Evolutionary conservation across 2,329 filamentous ascomycete genomes (phyloP).

Genomic region (Cladosporium colombiae): DNA sequence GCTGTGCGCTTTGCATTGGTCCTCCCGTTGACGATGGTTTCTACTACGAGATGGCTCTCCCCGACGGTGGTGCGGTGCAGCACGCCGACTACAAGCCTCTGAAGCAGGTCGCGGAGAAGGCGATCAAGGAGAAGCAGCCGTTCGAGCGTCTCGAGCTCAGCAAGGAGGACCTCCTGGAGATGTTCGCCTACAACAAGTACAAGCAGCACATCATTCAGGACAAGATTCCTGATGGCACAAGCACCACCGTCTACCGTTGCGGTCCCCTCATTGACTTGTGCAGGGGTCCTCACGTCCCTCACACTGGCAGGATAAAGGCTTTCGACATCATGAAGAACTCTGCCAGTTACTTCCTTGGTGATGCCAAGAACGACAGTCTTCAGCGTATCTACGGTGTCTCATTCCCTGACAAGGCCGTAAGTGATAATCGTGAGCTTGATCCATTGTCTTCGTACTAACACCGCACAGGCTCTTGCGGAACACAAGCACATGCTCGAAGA

Average conservation of each 20-base stretch:
- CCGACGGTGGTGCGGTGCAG: slow-evolving; percentile 69
- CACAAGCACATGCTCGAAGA: slow-evolving; percentile 96
- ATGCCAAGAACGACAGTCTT: slow-evolving; percentile 89
- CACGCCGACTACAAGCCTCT: slow-evolving; percentile 80
- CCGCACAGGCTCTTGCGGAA: slow-evolving; percentile 61
- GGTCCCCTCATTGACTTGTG: slow-evolving; percentile 94
- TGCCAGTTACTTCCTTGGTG: slow-evolving; percentile 88
- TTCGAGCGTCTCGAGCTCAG: slow-evolving; percentile 88
- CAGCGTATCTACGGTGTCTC: slow-evolving; percentile 97
- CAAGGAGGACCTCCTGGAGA: slow-evolving; percentile 88
- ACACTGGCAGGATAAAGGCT: slow-evolving; percentile 90
- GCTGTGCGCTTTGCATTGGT: slow-evolving; percentile 89
- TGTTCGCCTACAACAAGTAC: slow-evolving; percentile 98
- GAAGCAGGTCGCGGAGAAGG: slow-evolving; percentile 75
- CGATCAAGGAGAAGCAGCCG: slow-evolving; percentile 94
- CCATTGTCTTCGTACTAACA: background rate
- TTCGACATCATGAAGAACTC: slow-evolving; percentile 91
- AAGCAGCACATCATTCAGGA: slow-evolving; percentile 97
- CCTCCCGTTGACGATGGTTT: slow-evolving; percentile 90
- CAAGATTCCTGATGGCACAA: slow-evolving; percentile 85
- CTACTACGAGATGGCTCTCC: slow-evolving; percentile 94
- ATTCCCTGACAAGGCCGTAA: slow-evolving; percentile 94
- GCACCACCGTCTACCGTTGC: slow-evolving; percentile 91
- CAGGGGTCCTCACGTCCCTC: slow-evolving; percentile 89
- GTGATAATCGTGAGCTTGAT: background rate